phyloP scores from a whole-genome alignment of 1,284 basidiomycete species.

The Puccinia hordei region DNA sequence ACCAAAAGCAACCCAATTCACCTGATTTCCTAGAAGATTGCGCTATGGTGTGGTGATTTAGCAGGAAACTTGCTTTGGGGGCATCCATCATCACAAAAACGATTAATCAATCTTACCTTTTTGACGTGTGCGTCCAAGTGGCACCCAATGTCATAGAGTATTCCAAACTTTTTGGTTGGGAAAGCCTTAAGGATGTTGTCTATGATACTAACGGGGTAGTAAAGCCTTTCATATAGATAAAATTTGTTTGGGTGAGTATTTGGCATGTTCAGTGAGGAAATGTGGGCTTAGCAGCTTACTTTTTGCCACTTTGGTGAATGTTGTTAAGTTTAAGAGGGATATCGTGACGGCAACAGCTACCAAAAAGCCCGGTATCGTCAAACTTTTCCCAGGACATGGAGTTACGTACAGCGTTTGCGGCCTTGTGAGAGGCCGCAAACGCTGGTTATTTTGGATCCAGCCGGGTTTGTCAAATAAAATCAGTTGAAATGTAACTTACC shows the following conservation, averaged over 20 bases:
- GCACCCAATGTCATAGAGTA: conserved; percentile 25
- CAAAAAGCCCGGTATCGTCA: conserved; percentile 5
- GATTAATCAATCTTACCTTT: too few species aligned
- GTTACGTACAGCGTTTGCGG: conserved; percentile 3
- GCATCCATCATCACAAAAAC: too few species aligned
- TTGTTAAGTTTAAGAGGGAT: background rate
- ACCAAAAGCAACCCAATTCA: too few species aligned
- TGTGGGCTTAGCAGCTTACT: too few species aligned
- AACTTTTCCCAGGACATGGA: background rate
- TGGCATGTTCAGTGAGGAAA: too few species aligned
- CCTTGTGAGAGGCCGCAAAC: background rate
- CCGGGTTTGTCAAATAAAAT: background rate
- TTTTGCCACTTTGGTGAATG: background rate
- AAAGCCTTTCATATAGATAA: background rate
- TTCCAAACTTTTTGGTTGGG: background rate
- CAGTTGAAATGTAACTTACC: background rate
- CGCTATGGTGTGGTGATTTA: too few species aligned
- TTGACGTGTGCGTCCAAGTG: background rate
- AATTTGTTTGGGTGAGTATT: too few species aligned
- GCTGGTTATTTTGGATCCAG: background rate
- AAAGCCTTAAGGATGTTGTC: background rate
- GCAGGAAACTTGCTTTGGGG: too few species aligned
- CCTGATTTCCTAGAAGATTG: too few species aligned
- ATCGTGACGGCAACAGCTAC: background rate
- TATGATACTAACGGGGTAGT: conserved; percentile 6